Percentiles rank a stretch among this genome's conserved stretches.
These are phyloP conservation scores for Scheffersomyces stambukii DNA, from an alignment of 1,139 yeast genomes.

Conservation along the genomic window DNA sequence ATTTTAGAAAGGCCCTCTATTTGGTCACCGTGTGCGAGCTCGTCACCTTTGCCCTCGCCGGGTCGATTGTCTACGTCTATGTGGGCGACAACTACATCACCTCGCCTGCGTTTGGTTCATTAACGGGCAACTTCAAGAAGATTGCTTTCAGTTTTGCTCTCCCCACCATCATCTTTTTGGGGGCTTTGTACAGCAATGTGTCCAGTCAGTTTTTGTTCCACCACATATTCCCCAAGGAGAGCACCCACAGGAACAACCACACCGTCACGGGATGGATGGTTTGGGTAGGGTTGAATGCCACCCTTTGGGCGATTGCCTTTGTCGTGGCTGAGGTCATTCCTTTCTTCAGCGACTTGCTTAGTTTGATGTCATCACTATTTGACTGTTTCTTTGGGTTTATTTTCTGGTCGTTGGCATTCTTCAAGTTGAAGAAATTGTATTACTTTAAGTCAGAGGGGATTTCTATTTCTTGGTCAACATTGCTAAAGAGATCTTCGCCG, in stretches of 20 bases:
- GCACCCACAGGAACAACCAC: constrained; percentile 44
- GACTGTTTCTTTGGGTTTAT: constrained; percentile 66
- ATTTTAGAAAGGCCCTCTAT: constrained; percentile 53
- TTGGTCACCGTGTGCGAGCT: constrained; percentile 50
- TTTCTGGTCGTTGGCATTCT: constrained; percentile 62
- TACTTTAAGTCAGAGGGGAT: constrained; percentile 23
- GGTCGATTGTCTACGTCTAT: constrained; percentile 53
- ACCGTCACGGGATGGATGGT: constrained; percentile 50
- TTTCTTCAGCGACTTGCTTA: constrained; percentile 53
- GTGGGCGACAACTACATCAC: constrained; percentile 53
- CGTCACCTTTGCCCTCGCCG: constrained; percentile 48
- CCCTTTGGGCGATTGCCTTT: constrained; percentile 52
- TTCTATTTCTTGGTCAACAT: constrained; percentile 11
- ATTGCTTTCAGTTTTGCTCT: constrained; percentile 58
- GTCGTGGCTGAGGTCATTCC: constrained; percentile 62
- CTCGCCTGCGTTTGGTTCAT: constrained; percentile 59
- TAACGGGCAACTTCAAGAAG: constrained; percentile 42
- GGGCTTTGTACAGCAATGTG: constrained; percentile 52
- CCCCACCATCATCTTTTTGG: constrained; percentile 56
- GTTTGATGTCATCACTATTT: constrained; percentile 59
- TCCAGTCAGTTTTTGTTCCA: constrained; percentile 49
- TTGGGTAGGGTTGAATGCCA: constrained; percentile 43
- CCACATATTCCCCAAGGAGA: constrained; percentile 37
- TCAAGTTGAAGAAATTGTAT: constrained; percentile 26
- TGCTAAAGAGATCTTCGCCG: constrained; percentile 17